These are phyloP conservation scores for Kwoniella bestiolae DNA, from an alignment of 768 basidiomycete species.

Conservation along the genomic window DNA sequence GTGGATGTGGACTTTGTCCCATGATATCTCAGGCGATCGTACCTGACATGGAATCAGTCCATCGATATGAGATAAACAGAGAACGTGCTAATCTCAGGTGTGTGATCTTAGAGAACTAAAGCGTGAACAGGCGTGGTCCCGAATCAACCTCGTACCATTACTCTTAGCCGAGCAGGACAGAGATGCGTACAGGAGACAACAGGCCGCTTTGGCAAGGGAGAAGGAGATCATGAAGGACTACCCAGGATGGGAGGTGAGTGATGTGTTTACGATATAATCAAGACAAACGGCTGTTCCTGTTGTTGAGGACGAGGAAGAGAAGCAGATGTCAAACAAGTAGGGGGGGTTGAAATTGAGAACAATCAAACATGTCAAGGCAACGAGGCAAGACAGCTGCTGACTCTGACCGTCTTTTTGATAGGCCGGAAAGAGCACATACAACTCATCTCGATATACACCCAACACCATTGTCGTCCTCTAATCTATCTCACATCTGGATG, in stretches of 20 bases:
- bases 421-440: constrained; percentile 85
- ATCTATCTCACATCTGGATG: not conserved
- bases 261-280: too few species aligned
- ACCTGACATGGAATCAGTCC: too few species aligned
- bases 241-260: constrained; percentile 86
- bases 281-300: too few species aligned
- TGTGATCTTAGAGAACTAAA: constrained; percentile 74
- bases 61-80: too few species aligned
- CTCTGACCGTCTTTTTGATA: constrained; percentile 54
- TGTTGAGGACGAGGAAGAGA: too few species aligned
- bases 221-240: constrained; percentile 94
- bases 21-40: too few species aligned
- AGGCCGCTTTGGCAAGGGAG: constrained; percentile 78
- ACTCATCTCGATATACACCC: constrained; percentile 72
- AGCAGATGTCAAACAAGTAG: not conserved
- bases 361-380: too few species aligned
- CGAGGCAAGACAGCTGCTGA: too few species aligned
- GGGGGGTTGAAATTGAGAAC: not conserved
- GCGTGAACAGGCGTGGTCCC: constrained; percentile 91
- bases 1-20: too few species aligned
- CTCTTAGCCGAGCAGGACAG: constrained; percentile 93
- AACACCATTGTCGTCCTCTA: constrained; percentile 68
- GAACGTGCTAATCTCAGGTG: not conserved
- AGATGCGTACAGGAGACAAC: constrained; percentile 77
- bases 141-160: constrained; percentile 89